Evolutionary conservation across 495 filamentous ascomycete genomes (phyloP), one percentile per base, ranked within the genome.

Genomic region (Hypoxylon subgilvum): DNA sequence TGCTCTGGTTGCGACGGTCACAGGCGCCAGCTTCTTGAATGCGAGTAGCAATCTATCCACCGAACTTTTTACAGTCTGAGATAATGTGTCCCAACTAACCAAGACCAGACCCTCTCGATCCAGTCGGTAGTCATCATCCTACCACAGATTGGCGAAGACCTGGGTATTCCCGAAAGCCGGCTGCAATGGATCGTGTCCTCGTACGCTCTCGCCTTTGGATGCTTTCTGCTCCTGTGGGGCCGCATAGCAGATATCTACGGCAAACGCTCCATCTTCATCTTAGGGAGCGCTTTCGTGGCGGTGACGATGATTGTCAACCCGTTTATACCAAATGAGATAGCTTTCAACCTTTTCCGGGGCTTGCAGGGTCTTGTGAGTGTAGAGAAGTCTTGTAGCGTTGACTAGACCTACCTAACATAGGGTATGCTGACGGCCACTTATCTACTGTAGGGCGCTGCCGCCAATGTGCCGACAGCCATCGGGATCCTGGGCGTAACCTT

Each of bases 201-300:
- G 0, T 86, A 86, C 51, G 67, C 78, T 7, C 77, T 91, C 32
- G 82, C 84, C 2, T 85, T 86, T 40, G 89, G 87, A 32, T 83
- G 87, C 23, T 87, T 91, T 61, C 72, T 92, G 23, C 74, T 92
- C 9, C 79, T 89, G 45, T 91, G 88, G 75, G 89, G 88, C 30
- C 83, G 85, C 60, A 72, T 91, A 23, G 86, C 83, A 13, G 88
- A 92, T 62, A 82, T 90, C 54, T 89, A 89, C 58, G 89, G 88
- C 22, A 86, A 88, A 50, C 83, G 86, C 55, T 70, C 71, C 2
- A 79, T 91, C 38, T 91, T 91, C 72, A 81, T 90, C 18, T 72
- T 74, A 22, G 84, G 84, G 14, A 85, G 88, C 59, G 81, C 81
- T 14, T 84, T 87, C 63, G 85, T 87, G 44, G 76, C 84, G 0